Percentiles rank a stretch among this genome's conserved stretches.
Evolutionary conservation across 257 asterid genomes (phyloP).

Genomic region (Linderniella brevidens): DNA sequence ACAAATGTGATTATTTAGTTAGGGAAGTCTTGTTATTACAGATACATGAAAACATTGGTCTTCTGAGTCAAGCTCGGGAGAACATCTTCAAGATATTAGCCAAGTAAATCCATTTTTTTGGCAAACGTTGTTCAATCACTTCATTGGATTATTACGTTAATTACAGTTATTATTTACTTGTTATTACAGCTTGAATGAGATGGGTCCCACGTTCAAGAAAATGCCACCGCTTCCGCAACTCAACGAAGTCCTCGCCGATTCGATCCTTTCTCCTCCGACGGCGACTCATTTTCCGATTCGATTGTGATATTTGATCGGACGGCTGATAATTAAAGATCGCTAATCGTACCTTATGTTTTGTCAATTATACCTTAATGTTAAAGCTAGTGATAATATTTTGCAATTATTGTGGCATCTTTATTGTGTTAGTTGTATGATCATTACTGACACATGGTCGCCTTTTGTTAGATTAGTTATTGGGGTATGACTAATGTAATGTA

Average conservation of each 20-base stretch:
- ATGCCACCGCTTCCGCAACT: conserved; percentile 56
- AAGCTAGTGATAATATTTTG: too few species aligned
- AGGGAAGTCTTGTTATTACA: conserved; percentile 10
- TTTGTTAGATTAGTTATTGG: too few species aligned
- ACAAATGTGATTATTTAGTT: background rate
- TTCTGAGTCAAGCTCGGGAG: conserved; percentile 61
- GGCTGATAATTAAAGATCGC: too few species aligned
- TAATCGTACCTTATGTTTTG: too few species aligned
- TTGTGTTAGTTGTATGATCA: too few species aligned
- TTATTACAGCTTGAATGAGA: conserved; percentile 38
- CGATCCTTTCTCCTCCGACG: conserved; percentile 35
- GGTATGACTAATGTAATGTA: too few species aligned
- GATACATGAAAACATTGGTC: conserved; percentile 57
- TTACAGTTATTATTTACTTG: background rate
- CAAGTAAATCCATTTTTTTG: conserved; percentile 28
- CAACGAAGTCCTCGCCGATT: conserved; percentile 55
- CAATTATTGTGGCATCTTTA: too few species aligned
- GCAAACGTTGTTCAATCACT: background rate
- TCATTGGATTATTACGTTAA: conserved; percentile 1
- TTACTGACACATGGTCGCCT: too few species aligned
- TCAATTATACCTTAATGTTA: too few species aligned
- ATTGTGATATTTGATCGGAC: too few species aligned
- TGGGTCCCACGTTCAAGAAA: conserved; percentile 35
- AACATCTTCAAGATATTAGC: conserved; percentile 46
- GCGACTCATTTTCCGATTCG: conserved; percentile 4